Percentiles rank a stretch among this genome's conserved stretches.
phyloP scores from a whole-genome alignment of 2,329 filamentous ascomycete species.

The Rutstroemia sp. region DNA sequence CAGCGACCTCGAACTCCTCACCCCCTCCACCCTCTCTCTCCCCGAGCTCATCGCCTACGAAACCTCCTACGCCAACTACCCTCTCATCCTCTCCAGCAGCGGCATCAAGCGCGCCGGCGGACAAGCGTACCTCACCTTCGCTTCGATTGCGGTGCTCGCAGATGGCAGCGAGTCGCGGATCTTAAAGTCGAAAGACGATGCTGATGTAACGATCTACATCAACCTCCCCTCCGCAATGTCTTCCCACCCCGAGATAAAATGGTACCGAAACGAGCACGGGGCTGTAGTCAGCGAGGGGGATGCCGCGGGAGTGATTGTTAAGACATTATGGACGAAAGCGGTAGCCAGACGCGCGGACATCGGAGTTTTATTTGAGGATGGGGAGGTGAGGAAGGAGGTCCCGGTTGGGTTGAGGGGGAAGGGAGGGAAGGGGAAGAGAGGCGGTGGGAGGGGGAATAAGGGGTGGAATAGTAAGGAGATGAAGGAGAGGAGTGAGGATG shows the following conservation, averaged over 20 bases:
- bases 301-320: conserved; percentile 25
- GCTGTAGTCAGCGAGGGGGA: conserved; percentile 31
- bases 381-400: conserved; percentile 37
- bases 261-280: conserved; percentile 34
- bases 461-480: conserved; percentile 26
- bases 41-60: conserved; percentile 38
- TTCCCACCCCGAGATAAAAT: conserved; percentile 29
- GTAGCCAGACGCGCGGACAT: conserved; percentile 36
- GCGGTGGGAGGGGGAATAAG: conserved; percentile 32
- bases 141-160: conserved; percentile 27
- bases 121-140: conserved; percentile 27
- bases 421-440: conserved; percentile 32
- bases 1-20: conserved; percentile 28
- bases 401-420: conserved; percentile 36
- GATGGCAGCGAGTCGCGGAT: conserved; percentile 24
- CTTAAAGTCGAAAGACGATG: conserved; percentile 25
- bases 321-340: conserved; percentile 35
- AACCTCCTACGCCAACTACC: conserved; percentile 39
- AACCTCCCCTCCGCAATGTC: conserved; percentile 32
- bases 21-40: conserved; percentile 31
- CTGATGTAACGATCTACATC: conserved; percentile 38
- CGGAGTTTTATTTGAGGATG: conserved; percentile 37
- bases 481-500: conserved; percentile 26
- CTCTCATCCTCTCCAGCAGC: conserved; percentile 35
- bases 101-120: conserved; percentile 36